Base-by-base conservation (phyloP, 2,329 filamentous ascomycete species). In the Neofusicoccum umdonicola region DNA sequence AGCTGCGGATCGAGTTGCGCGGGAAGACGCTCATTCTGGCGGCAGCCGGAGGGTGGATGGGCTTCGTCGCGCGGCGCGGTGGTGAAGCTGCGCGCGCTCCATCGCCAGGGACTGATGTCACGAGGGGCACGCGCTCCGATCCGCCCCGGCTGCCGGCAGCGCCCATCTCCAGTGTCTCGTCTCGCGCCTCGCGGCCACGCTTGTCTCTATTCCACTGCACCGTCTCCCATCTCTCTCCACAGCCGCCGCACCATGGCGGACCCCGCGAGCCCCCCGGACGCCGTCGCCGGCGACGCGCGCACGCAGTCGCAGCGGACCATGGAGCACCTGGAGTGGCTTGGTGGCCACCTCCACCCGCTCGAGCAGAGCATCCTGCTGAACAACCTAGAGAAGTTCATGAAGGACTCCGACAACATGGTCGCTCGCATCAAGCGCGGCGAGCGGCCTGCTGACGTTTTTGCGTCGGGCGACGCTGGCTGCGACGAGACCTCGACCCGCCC, bases 1-100 rank as follows among this genome's bases (percentile, higher is more conserved):
- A 85, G 13, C 74, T 77, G 60, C 78, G 72, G 17, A 84, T 67
- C 13, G 81, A 81, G 68, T 75, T 80, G 58, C 80, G 78, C 65
- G 81, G 79, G 66, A 80, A 64, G 17, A 54, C 63, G 17, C 9
- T 35, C 63, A 64, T 64, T 11, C 27, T 64, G 62, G 48, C 19
- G 19, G 37, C 22, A 22, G 37, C 15, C 15, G 15, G 13, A 9
- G 13, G 58, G 6, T 37, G 44, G 5, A 34, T 39, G 17, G 39
- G 17, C 51, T 7, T 56, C 39, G 52, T 42, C 2, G 12, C 12
- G 39, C 27, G 22, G 39, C 41, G 42, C 42, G 12, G 27, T 22
- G 22, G 56, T 60, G 56, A 37, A 37, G 41, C 42, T 60, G 31
- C 22, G 50, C 15, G 12, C 17, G 50, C n/a, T 58, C 41, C 22